Conservation (phyloP, 148 eudicot species). For the Hydrangea macrophylla region DNA sequence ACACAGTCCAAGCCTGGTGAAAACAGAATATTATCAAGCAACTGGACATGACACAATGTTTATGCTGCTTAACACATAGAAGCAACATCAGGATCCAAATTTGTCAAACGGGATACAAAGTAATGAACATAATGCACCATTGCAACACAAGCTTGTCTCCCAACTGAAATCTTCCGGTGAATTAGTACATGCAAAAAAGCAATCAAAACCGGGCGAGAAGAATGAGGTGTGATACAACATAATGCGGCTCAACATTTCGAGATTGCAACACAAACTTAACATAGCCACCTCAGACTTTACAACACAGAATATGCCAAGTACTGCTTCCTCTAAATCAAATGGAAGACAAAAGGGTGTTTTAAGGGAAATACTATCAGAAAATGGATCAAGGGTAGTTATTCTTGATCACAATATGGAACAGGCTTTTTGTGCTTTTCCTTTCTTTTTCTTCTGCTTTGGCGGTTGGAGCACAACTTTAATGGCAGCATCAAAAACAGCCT, state of each 20-base stretch:
- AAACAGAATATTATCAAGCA: neutral
- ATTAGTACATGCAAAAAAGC: slow-evolving; percentile 38
- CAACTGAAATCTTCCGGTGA: slow-evolving; percentile 32
- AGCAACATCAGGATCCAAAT: neutral
- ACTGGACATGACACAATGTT: neutral
- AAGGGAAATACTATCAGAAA: slow-evolving; percentile 14
- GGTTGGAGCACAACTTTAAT: slow-evolving; percentile 97
- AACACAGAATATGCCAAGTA: slow-evolving; percentile 30
- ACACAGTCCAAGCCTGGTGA: neutral
- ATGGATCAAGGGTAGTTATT: slow-evolving; percentile 16
- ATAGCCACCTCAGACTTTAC: slow-evolving; percentile 38
- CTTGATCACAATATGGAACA: slow-evolving; percentile 86
- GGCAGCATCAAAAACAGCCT: slow-evolving; percentile 92
- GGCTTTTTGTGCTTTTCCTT: slow-evolving; percentile 74
- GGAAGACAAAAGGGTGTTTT: slow-evolving; percentile 18
- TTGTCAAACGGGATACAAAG: neutral
- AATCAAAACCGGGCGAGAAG: slow-evolving; percentile 36
- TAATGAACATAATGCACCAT: slow-evolving; percentile 12
- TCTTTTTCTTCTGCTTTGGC: slow-evolving; percentile 95
- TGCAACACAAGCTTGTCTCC: slow-evolving; percentile 19
- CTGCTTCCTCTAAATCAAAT: slow-evolving; percentile 47
- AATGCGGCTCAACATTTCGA: slow-evolving; percentile 15
- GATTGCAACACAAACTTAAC: slow-evolving; percentile 22
- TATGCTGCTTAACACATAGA: neutral
- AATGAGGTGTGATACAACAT: slow-evolving; percentile 37